phyloP scores from a whole-genome alignment of 1,139 yeast species.

The Candida mesenterica region DNA sequence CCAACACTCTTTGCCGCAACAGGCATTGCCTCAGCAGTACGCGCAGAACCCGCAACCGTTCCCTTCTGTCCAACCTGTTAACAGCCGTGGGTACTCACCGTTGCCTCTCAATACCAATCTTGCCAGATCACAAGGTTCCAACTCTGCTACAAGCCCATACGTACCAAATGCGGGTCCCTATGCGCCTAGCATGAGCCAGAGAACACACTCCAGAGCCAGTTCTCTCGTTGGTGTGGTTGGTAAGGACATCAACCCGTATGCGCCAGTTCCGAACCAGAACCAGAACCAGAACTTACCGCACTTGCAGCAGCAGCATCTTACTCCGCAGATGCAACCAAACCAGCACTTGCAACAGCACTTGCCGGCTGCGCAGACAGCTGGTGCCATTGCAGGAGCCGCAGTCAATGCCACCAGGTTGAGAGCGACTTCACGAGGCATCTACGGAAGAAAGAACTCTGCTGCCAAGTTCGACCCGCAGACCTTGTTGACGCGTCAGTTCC shows the following conservation, averaged over 20 bases:
- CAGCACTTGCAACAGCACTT: not conserved
- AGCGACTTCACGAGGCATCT: conserved; percentile 28
- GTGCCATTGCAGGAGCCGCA: conserved; percentile 14
- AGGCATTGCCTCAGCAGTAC: not conserved
- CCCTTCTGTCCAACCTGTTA: conserved; percentile 5
- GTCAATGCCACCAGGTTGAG: conserved; percentile 8
- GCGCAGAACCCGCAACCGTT: conserved; percentile 8
- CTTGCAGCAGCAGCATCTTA: conserved; percentile 5
- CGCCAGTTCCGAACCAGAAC: conserved; percentile 26
- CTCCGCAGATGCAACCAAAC: conserved; percentile 7
- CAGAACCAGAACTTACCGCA: conserved; percentile 1
- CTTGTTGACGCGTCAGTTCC: conserved; percentile 61
- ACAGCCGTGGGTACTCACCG: conserved; percentile 2
- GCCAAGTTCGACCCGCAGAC: conserved; percentile 37
- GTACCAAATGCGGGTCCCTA: conserved; percentile 49
- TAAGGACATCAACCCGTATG: conserved; percentile 46
- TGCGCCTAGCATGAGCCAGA: conserved; percentile 38
- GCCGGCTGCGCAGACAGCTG: conserved; percentile 4
- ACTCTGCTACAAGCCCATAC: conserved; percentile 38
- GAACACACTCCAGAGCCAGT: conserved; percentile 43
- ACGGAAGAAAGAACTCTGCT: conserved; percentile 15
- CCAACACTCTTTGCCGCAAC: not conserved
- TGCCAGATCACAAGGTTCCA: conserved; percentile 13
- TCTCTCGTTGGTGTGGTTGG: conserved; percentile 40
- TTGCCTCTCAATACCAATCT: conserved; percentile 16